These are phyloP conservation scores for thale cress (Arabidopsis thaliana) DNA, from an alignment of 345 rosid genomes.

Conservation along the genomic window TAIR10.1 NC_003076.8:7820501-7821000, in stretches of 20 bases:
- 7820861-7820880: too few relatives aligned
- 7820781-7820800: too few relatives aligned
- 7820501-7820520: conserved; percentile 68
- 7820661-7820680: conserved; percentile 6
- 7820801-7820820: too few relatives aligned
- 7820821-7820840: too few relatives aligned
- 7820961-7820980: too few relatives aligned
- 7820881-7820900: too few relatives aligned
- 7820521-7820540: conserved; percentile 57
- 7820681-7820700: conserved; percentile 26
- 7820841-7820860: too few relatives aligned
- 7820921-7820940: too few relatives aligned
- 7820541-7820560: conserved; percentile 62
- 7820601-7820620: conserved; percentile 57
- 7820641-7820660: conserved; percentile 50
- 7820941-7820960: too few relatives aligned
- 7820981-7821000: too few relatives aligned
- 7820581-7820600: conserved; percentile 71
- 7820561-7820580: conserved; percentile 69
- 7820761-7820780: conserved; percentile 15
- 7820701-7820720: not conserved
- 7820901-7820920: too few relatives aligned
- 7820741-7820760: too few relatives aligned
- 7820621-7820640: conserved; percentile 61
- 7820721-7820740: not conserved